Evolutionary conservation across 129 eudicot genomes (phyloP).

Genomic region (Ambrosia artemisiifolia): DNA sequence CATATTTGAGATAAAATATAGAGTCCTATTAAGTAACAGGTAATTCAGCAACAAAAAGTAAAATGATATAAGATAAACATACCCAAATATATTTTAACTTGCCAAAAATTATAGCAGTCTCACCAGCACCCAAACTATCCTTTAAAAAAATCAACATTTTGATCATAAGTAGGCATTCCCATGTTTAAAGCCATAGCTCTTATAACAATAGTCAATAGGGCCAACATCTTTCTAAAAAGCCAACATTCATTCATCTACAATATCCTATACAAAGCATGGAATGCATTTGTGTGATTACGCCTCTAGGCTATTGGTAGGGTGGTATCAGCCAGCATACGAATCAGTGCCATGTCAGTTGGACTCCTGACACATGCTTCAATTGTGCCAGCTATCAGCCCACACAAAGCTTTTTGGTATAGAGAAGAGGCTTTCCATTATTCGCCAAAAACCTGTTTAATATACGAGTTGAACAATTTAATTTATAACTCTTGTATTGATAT

Average conservation of each 20-base stretch:
- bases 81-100: no score
- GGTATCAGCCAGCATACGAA: constrained; percentile 96
- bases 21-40: no score
- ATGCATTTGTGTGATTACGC: constrained; percentile 80
- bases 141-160: constrained; percentile 69
- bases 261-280: constrained; percentile 81
- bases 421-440: constrained; percentile 91
- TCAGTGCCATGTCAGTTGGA: constrained; percentile 87
- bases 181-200: constrained; percentile 93
- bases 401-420: constrained; percentile 79
- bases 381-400: constrained; percentile 96
- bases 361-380: constrained; percentile 87
- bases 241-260: constrained; percentile 75
- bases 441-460: no score
- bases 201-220: constrained; percentile 91
- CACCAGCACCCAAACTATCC: constrained; percentile 69
- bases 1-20: no score
- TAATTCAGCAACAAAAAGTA: no score
- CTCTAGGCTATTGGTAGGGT: constrained; percentile 79
- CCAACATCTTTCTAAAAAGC: constrained; percentile 93
- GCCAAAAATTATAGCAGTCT: constrained; percentile 75
- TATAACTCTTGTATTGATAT: no score
- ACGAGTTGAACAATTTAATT: no score
- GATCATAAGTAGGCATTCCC: constrained; percentile 99
- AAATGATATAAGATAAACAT: no score